Base-by-base conservation (phyloP, 129 eudicot genomes). In the Lactuca sativa region DNA sequence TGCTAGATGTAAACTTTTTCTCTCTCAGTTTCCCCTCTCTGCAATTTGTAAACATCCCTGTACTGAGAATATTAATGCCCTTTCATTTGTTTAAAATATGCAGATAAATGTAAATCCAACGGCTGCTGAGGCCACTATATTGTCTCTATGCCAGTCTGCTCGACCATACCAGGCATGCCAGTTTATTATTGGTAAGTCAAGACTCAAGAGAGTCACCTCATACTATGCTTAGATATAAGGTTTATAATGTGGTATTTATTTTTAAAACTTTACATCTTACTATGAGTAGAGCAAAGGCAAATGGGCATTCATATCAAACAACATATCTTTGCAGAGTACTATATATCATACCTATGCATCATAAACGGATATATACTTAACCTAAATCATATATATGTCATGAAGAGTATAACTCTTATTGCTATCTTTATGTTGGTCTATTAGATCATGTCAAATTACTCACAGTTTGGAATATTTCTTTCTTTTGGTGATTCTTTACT, bases 21-120 rank as follows among this genome's bases (percentile, higher is more conserved):
- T 58, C 14, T 37, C 54, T 55, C 37, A 11, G 15, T 55, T 32
- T 30, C 15, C 37, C 17, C 52, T 16, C 36, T 52, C 37, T 17
- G 44, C 16, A 66, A n/a, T 53, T 16, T 53, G 9, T 52, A 52
- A 56, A 41, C 6, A 31, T 62, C 59, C 76, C 56, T 38, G 56
- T 57, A 43, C 31, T 11, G 14, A 63, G 57, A 18, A 71, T 40
- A 53, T 61, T 32, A 9, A n/a, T 14, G 38, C 21, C 11, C 70
- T 73, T 58, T 32, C 34, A 14, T 68, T 48, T 36, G 58, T 56
- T 52, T 65, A 14, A 49, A 56, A 62, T 69, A 12, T 9, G 71
- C 93, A 95, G 99, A 90, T 87, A 85, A 88, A 85, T 78, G 84
- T 80, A 48, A 90, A 95, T 82, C 99, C 99, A 40, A 69, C 86